phyloP scores from a whole-genome alignment of 2,329 filamentous ascomycete genomes.

The Didymella segeticola region DNA sequence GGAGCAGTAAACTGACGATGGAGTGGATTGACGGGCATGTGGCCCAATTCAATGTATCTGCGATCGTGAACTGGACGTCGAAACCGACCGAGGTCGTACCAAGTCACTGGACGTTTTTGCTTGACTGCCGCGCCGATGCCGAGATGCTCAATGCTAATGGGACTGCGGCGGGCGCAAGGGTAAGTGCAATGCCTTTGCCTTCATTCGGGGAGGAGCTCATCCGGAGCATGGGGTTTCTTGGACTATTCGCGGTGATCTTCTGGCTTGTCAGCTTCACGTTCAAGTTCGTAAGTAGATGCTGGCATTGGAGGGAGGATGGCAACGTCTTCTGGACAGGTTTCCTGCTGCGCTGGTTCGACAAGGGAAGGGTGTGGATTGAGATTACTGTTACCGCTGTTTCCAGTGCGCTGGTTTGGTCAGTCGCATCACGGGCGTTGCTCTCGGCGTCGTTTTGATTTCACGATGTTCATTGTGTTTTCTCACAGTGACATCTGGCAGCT shows the following conservation, averaged over 20 bases:
- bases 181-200: background rate
- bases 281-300: background rate
- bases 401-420: background rate
- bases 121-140: background rate
- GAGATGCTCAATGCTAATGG: too few species aligned
- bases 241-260: background rate
- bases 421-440: background rate
- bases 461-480: too few species aligned
- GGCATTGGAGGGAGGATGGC: background rate
- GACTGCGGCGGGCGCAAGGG: background rate
- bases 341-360: background rate
- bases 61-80: background rate
- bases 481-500: background rate
- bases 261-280: background rate
- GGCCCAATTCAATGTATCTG: background rate
- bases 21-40: background rate
- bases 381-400: background rate
- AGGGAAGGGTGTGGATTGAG: background rate
- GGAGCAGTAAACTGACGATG: slow-evolving; percentile 1
- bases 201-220: background rate
- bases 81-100: background rate
- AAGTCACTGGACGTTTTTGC: background rate
- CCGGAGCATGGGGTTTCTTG: background rate
- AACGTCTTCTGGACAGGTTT: background rate
- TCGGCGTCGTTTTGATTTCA: background rate